Evolutionary conservation across 2,329 filamentous ascomycete species (phyloP), one percentile per base, ranked within the genome.

Genomic region (Talaromyces sp.): DNA sequence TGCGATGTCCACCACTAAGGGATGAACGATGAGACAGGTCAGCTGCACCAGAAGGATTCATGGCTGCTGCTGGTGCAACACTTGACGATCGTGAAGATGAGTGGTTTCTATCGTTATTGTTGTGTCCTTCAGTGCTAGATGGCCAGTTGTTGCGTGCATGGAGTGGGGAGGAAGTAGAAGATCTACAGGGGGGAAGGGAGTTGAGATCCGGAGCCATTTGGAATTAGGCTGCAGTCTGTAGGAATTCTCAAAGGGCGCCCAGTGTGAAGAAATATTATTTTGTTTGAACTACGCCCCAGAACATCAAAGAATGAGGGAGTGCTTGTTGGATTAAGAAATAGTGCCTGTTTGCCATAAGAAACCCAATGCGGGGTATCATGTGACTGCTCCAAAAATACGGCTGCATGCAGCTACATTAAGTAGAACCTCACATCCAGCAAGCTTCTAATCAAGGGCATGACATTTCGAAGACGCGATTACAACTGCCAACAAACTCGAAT

Each of bases 191-290:
- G 41, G 84, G 83, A 59, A 91, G 79, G 6, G 86, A 86, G 78
- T 90, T 89, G 69, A 90, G 81, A 75, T 91, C 88, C 53, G 88
- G 87, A 63, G 86, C 82, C 87, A 90, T 89, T 57, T 48, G 45
- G 22, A 19, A 17, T 15, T 22, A 22, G 39, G 10, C 25, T 45
- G 31, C 19, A 25, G 33, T 37, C n/a, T n/a, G n/a, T n/a, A n/a
- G n/a, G n/a, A n/a, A n/a, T n/a, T n/a, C n/a, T n/a, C n/a, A 13
- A 13, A 39, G 36, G n/a, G 11, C 10, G 5, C 11, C 10, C 11
- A 17, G n/a, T 13, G 4, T 15, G 36, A n/a, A n/a, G n/a, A 11
- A 35, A n/a, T n/a, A 51, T 19, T 4, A 13, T 35, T 46, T 5
- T 43, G 25, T 53, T 21, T 4, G 7, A 35, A 22, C n/a, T 10